Base-by-base conservation (phyloP, 1,139 yeast genomes). In the Zhuliangozyma blackwelliae region DNA sequence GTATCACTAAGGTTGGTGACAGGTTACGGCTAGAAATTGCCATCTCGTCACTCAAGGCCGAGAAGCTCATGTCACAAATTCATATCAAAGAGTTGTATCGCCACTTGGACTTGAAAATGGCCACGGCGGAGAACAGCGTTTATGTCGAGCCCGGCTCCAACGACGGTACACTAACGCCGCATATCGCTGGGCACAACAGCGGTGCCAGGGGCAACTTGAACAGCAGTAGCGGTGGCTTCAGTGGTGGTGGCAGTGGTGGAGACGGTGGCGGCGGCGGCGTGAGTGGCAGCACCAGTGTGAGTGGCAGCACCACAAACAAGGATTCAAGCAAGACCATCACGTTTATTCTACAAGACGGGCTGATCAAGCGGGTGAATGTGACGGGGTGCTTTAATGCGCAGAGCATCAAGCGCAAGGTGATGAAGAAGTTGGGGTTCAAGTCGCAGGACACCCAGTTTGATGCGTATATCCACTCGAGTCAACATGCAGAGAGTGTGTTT, bases 381-480 rank as follows among this genome's bases (percentile, higher is more conserved):
- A 76, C 81, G 10, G 95, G 90, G 1, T 86, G 95, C 53, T 82
- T 79, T 56, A 83, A 82, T 52, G 90, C 96, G 1, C 84, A 78
- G 39, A 79, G 89, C 10, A 84, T 88, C 36, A 87, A 86, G 55
- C 68, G 79, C 35, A 81, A 81, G 48, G 80, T 86, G 2, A 62
- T 88, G 42, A 77, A 79, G 48, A 77, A 79, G 48, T 57, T 84
- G 34, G 81, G 82, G 3, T 55, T 78, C 61, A 43, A 70, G 41
- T 55, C 54, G 41, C 63, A 59, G 44, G 67, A 65, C 39, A 50
- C 52, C 11, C 48, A 60, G 10, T 74, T 78, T 35, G 78, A 72
- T 36, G 63, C 72, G 1, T 70, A 66, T 43, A 55, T 68, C 12
- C 72, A 68, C 35, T 48, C 54, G 11, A 37, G 34, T 10, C 40